These are phyloP conservation scores for Aspergillus novoparasiticus DNA, from an alignment of 2,329 filamentous ascomycete species.

Conservation along the genomic window DNA sequence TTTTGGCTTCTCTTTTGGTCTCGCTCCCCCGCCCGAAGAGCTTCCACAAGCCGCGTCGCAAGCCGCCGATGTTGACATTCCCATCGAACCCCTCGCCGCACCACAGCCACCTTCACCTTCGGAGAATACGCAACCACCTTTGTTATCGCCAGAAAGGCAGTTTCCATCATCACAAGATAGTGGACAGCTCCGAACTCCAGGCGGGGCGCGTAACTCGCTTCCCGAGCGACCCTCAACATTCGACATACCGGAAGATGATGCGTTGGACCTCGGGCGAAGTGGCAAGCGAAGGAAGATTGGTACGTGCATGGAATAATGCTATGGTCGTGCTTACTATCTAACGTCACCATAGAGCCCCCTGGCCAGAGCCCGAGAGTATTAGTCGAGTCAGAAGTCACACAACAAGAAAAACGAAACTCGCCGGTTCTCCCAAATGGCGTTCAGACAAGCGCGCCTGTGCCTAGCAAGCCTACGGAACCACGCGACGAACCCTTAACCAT, in stretches of 20 bases:
- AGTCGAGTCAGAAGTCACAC: slow-evolving; percentile 6
- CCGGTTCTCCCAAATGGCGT: slow-evolving; percentile 10
- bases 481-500: background rate
- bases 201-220: slow-evolving; percentile 35
- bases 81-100: slow-evolving; percentile 21
- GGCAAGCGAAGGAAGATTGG: slow-evolving; percentile 38
- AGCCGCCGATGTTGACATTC: slow-evolving; percentile 22
- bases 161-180: slow-evolving; percentile 18
- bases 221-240: slow-evolving; percentile 38
- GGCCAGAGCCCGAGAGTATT: slow-evolving; percentile 9
- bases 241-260: slow-evolving; percentile 39
- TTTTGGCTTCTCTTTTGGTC: slow-evolving; percentile 54
- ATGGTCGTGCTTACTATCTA: background rate
- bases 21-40: slow-evolving; percentile 23
- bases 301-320: slow-evolving; percentile 20
- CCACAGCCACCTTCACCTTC: slow-evolving; percentile 20
- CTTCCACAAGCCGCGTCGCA: slow-evolving; percentile 29
- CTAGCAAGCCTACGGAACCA: background rate
- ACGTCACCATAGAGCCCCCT: slow-evolving; percentile 16
- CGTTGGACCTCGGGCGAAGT: slow-evolving; percentile 28
- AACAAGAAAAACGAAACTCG: slow-evolving; percentile 2
- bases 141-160: slow-evolving; percentile 20
- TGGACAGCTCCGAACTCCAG: slow-evolving; percentile 26
- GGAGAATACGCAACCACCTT: slow-evolving; percentile 12
- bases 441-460: background rate